Evolutionary conservation across 2,329 filamentous ascomycete species (phyloP).

Genomic region (Erysiphe pisi): DNA sequence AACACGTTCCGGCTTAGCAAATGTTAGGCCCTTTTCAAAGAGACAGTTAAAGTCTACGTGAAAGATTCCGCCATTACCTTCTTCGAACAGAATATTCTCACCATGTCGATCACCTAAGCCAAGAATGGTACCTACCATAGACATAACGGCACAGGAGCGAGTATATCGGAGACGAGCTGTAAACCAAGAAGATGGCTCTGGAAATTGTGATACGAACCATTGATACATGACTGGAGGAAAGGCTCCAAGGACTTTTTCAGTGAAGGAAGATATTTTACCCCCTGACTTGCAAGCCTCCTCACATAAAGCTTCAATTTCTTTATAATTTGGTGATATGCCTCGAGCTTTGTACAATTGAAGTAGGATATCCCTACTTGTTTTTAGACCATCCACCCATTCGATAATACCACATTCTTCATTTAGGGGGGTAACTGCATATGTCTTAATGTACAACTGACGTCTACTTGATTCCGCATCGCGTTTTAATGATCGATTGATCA

Average conservation of each 20-base stretch:
- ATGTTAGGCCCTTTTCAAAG: slow-evolving; percentile 95
- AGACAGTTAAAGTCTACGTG: slow-evolving; percentile 99
- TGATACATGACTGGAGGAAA: slow-evolving; percentile 79
- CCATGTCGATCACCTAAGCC: slow-evolving; percentile 91
- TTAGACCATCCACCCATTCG: slow-evolving; percentile 96
- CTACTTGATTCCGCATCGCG: slow-evolving; percentile 82
- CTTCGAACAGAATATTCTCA: slow-evolving; percentile 91
- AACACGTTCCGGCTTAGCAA: slow-evolving; percentile 86
- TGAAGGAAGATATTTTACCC: slow-evolving; percentile 60
- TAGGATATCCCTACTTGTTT: slow-evolving; percentile 84
- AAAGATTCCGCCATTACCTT: slow-evolving; percentile 84
- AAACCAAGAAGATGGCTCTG: slow-evolving; percentile 88
- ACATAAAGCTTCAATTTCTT: slow-evolving; percentile 51
- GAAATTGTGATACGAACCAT: slow-evolving; percentile 95
- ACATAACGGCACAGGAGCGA: slow-evolving; percentile 93
- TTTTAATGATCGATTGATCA: slow-evolving; percentile 93
- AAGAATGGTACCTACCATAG: slow-evolving; percentile 95
- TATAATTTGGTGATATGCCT: slow-evolving; percentile 60
- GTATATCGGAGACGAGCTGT: slow-evolving; percentile 79
- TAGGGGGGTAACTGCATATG: slow-evolving; percentile 89
- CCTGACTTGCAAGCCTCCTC: slow-evolving; percentile 51
- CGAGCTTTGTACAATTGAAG: slow-evolving; percentile 66
- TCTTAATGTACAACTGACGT: slow-evolving; percentile 87
- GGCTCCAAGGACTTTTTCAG: slow-evolving; percentile 49
- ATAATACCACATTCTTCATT: slow-evolving; percentile 98